phyloP scores from a whole-genome alignment of 768 basidiomycete genomes.

The Paxillus ammoniavirescens region DNA sequence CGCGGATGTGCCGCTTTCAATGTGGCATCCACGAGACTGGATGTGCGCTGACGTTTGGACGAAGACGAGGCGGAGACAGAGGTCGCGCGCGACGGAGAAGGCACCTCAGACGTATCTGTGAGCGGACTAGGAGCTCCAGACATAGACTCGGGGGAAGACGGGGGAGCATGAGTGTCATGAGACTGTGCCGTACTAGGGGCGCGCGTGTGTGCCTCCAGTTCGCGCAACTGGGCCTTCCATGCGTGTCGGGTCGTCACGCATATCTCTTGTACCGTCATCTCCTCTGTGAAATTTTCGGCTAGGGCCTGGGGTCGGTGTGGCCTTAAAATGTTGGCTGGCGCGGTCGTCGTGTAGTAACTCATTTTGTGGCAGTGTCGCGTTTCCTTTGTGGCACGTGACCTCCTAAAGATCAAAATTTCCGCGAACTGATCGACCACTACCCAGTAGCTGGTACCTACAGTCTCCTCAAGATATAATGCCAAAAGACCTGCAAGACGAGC shows the following conservation, averaged over 20 bases:
- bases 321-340: too few relatives aligned
- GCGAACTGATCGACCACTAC: neutral
- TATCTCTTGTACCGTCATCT: slow-evolving; percentile 18
- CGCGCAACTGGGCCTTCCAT: slow-evolving; percentile 23
- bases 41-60: slow-evolving; percentile 21
- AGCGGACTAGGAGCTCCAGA: slow-evolving; percentile 21
- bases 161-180: slow-evolving; percentile 6
- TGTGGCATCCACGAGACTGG: slow-evolving; percentile 5
- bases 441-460: too few relatives aligned
- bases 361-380: neutral
- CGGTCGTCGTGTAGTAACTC: neutral
- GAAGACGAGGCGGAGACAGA: slow-evolving; percentile 26
- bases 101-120: slow-evolving; percentile 19
- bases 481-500: slow-evolving; percentile 5
- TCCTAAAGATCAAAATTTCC: neutral
- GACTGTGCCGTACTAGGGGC: neutral
- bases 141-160: slow-evolving; percentile 19
- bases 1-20: slow-evolving; percentile 9
- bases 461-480: slow-evolving; percentile 5
- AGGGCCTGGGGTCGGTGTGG: neutral
- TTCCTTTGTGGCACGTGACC: neutral
- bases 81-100: slow-evolving; percentile 16
- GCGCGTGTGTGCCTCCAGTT: slow-evolving; percentile 6
- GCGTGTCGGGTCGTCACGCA: slow-evolving; percentile 31
- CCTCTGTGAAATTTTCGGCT: slow-evolving; percentile 4